A percentile compares a stretch with the other conserved stretches of the same genome.
Evolutionary conservation across 352 stramenopile species (phyloP).

Genomic region (Halophytophthora polymorphica): DNA sequence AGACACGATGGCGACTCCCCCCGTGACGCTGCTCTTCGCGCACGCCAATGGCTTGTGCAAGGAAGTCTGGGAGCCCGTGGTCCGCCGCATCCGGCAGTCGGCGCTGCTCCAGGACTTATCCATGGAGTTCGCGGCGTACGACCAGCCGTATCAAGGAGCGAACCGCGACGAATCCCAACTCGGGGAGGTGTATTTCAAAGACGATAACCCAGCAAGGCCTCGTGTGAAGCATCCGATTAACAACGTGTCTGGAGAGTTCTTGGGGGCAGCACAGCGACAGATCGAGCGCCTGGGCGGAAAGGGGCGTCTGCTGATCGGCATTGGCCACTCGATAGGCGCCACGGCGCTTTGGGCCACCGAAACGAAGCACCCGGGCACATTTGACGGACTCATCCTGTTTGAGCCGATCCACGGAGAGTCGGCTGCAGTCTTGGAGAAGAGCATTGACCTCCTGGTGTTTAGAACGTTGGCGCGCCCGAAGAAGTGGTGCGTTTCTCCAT

Average conservation of each 20-base stretch:
- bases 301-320: conserved; percentile 34
- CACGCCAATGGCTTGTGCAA: conserved; percentile 54
- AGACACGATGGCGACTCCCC: conserved; percentile 9
- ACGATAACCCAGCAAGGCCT: conserved; percentile 9
- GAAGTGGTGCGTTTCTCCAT: conserved; percentile 25
- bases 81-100: conserved; percentile 28
- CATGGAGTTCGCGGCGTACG: conserved; percentile 20
- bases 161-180: conserved; percentile 25
- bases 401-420: conserved; percentile 42
- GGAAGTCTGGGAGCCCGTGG: conserved; percentile 45
- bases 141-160: conserved; percentile 26
- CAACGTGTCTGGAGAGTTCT: conserved; percentile 18
- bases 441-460: conserved; percentile 24
- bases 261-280: conserved; percentile 10
- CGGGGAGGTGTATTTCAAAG: conserved; percentile 19
- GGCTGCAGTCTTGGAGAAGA: conserved; percentile 9
- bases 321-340: conserved; percentile 50
- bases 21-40: conserved; percentile 42
- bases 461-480: conserved; percentile 22
- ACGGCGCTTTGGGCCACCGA: conserved; percentile 31
- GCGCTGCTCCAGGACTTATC: conserved; percentile 23
- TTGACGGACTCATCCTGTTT: conserved; percentile 43
- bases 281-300: conserved; percentile 1
- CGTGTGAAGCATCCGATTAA: conserved; percentile 25
- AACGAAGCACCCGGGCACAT: conserved; percentile 29